phyloP scores from a whole-genome alignment of 2,329 filamentous ascomycete genomes.

The Trichophyton mentagrophytes region DNA sequence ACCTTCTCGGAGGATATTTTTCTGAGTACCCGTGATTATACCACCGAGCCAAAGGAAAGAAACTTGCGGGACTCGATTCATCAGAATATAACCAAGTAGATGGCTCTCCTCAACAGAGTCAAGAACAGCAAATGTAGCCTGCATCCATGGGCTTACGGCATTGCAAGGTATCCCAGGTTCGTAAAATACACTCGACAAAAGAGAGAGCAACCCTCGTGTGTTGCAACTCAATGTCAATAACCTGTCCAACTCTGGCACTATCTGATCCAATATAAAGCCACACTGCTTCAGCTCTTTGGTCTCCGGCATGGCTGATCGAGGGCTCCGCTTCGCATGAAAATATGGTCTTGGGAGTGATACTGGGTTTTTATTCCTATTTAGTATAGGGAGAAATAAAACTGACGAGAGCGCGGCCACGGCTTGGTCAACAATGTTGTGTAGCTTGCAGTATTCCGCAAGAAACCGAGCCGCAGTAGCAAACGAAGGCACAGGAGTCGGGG shows the following conservation, averaged over 20 bases:
- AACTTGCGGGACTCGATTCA: constrained; percentile 16
- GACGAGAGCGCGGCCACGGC: constrained; percentile 17
- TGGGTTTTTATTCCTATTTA: constrained; percentile 1
- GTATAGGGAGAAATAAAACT: constrained; percentile 15
- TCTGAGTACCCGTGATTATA: constrained; percentile 16
- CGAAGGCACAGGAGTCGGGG: not conserved
- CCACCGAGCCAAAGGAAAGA: constrained; percentile 22
- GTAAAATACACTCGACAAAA: constrained; percentile 21
- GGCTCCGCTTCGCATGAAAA: not conserved
- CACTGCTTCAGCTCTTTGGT: not conserved
- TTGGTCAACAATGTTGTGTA: constrained; percentile 15
- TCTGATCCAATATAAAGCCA: not conserved
- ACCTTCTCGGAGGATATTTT: constrained; percentile 14
- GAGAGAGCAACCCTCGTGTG: constrained; percentile 15
- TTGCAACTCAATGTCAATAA: constrained; percentile 20
- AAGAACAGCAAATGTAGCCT: constrained; percentile 19
- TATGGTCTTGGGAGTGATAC: not conserved
- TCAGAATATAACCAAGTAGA: constrained; percentile 18
- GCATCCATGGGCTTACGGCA: constrained; percentile 19
- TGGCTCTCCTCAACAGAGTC: constrained; percentile 12
- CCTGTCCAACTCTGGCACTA: constrained; percentile 11
- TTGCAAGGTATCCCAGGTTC: constrained; percentile 21
- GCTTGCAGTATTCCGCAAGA: constrained; percentile 16
- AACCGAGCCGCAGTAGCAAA: constrained; percentile 14
- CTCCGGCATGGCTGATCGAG: no score